Evolutionary conservation across 1,284 basidiomycete genomes (phyloP), one percentile per base, ranked within the genome.

Genomic region (Ceratobasidium sp.): DNA sequence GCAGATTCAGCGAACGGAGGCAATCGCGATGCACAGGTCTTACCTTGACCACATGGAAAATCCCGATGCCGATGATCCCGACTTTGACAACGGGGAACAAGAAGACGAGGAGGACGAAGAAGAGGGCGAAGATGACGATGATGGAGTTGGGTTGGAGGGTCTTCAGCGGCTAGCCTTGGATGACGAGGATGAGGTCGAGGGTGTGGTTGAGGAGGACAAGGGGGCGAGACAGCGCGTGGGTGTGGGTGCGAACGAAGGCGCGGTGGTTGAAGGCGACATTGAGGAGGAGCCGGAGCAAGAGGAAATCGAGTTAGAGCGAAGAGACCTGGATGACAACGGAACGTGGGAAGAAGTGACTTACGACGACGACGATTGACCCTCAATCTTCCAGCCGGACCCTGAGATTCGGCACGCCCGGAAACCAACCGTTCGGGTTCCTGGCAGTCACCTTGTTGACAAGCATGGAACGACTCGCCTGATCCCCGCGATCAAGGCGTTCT

Each of bases 1-100:
- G 1, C 20, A 50, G 16, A 27, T 79, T 44, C 46, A 60, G 12
- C 64, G 52, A 5, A 23, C 38, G 35, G 77, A 79, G 41, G 78
- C 73, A 20, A 46, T 78, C 18, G 38, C 73, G 7, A 68, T 69
- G 54, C 55, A 67, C 7, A 6, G 16, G 5, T 52, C 74, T 23
- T 60, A 77, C 50, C 67, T 69, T 18, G 50, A n/a, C 1, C 50
- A 52, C n/a, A 23, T n/a, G 50, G 50, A 20, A n/a, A 52, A 52
- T n/a, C 50, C 50, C 23, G n/a, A 52, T 2, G 50, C 50, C 20
- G n/a, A 52, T n/a, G n/a, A 52, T 52, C 50, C 50, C 50, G n/a
- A 52, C 20, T 20, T 23, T 52, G 50, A 10, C 12, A 1, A 23
- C 20, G 12, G 6, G 20, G 50, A 52, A 52, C 14, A 50, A 18